Conservation (phyloP, 441 rosid genomes). For the Rhodomyrtus psidioides region DNA sequence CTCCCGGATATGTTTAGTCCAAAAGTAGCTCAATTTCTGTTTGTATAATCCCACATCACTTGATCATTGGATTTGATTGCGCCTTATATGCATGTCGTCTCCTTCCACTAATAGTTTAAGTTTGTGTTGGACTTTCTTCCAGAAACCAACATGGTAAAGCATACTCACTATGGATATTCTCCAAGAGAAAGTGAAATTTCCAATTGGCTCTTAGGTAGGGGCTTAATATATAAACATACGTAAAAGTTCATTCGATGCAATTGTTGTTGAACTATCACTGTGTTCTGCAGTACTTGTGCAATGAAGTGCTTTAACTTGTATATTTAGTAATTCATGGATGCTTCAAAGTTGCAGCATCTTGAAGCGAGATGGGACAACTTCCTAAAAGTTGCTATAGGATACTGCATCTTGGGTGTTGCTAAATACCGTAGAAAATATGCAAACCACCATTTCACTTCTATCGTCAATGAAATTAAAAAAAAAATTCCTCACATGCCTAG, state of each 20-base stretch:
- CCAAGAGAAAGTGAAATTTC: not conserved
- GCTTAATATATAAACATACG: not conserved
- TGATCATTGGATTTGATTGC: not conserved
- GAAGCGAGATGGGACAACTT: not conserved
- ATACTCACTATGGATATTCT: not conserved
- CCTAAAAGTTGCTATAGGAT: not conserved
- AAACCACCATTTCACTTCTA: not conserved
- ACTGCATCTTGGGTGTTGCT: not conserved
- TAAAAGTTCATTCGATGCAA: not conserved
- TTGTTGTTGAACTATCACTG: not conserved
- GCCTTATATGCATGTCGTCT: not conserved
- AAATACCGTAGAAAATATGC: not conserved
- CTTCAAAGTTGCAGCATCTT: not conserved
- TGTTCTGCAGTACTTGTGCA: not conserved
- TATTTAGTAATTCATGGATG: not conserved
- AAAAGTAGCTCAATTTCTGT: not conserved
- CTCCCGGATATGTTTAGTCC: not conserved
- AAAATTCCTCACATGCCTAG: not conserved
- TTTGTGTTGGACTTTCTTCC: not conserved
- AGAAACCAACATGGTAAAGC: not conserved
- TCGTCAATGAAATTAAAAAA: not conserved
- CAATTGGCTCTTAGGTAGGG: not conserved
- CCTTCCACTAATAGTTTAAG: not conserved
- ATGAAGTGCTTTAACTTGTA: not conserved
- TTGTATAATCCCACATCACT: not conserved